phyloP scores from a whole-genome alignment of 176 grass and related monocot genomes.

The Musa beccarii region DNA sequence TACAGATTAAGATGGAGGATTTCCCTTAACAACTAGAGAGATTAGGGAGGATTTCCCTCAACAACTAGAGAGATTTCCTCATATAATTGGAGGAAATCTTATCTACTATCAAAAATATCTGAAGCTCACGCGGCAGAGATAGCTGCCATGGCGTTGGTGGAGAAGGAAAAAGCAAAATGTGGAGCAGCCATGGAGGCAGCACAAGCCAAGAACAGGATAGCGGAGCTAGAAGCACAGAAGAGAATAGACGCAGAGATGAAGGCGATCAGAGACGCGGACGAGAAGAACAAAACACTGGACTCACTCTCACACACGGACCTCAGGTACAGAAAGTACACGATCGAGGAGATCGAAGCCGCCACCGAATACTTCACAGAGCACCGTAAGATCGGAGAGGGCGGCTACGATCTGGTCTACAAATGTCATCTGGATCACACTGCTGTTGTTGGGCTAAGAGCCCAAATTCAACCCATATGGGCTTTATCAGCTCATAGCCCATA shows the following conservation, averaged over 20 bases:
- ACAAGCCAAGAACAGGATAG: slow-evolving; percentile 44
- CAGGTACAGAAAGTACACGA: slow-evolving; percentile 52
- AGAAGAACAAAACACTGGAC: slow-evolving; percentile 30
- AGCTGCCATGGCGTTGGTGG: slow-evolving; percentile 52
- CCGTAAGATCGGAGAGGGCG: too few relatives aligned
- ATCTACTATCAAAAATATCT: too few relatives aligned
- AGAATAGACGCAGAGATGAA: slow-evolving; percentile 46
- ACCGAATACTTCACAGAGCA: slow-evolving; percentile 49
- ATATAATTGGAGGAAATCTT: too few relatives aligned
- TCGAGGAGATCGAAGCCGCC: slow-evolving; percentile 70
- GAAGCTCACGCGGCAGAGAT: slow-evolving; percentile 57
- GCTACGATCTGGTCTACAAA: too few relatives aligned
- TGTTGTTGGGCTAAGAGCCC: too few relatives aligned
- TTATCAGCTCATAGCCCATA: too few relatives aligned
- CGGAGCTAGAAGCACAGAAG: slow-evolving; percentile 67
- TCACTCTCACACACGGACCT: slow-evolving; percentile 12
- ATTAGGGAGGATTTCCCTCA: too few relatives aligned
- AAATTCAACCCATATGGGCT: too few relatives aligned
- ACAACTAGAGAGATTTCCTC: too few relatives aligned
- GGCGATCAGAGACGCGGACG: slow-evolving; percentile 57
- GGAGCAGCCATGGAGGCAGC: slow-evolving; percentile 56
- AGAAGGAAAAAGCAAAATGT: slow-evolving; percentile 62
- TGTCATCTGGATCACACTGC: too few relatives aligned
- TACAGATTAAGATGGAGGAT: too few relatives aligned
- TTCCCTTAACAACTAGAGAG: too few relatives aligned